Percentiles rank a stretch among this genome's conserved stretches.
Evolutionary conservation across 1,139 yeast genomes (phyloP).

Genomic region (Suzukiozyma palmioleophila): DNA sequence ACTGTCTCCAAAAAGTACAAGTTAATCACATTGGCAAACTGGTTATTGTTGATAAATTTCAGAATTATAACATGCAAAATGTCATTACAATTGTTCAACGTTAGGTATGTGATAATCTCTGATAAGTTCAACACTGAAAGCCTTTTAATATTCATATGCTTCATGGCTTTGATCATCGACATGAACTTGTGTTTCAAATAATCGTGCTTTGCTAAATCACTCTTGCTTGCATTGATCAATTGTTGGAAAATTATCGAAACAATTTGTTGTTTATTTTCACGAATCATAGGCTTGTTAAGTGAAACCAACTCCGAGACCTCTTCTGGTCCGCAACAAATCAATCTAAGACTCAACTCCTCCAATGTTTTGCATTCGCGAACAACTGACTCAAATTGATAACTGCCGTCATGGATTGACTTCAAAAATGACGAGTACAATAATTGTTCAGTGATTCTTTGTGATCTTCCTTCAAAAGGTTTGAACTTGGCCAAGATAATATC

Average conservation of each 20-base stretch:
- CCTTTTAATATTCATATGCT: conserved; percentile 14
- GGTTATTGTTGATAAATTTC: conserved; percentile 19
- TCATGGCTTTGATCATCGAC: conserved; percentile 16
- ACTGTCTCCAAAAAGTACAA: conserved; percentile 25
- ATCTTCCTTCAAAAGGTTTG: conserved; percentile 9
- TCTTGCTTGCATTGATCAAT: conserved; percentile 12
- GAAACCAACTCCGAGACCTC: conserved; percentile 15
- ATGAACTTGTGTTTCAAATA: conserved; percentile 9
- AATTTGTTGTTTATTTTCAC: conserved; percentile 10
- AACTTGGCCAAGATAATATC: conserved; percentile 16
- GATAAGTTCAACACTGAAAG: conserved; percentile 22
- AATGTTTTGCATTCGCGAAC: conserved; percentile 1
- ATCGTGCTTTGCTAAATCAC: conserved; percentile 1
- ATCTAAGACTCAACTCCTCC: conserved; percentile 7
- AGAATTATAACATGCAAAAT: conserved; percentile 25
- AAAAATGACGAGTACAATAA: conserved; percentile 20
- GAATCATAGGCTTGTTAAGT: conserved; percentile 9
- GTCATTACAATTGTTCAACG: conserved; percentile 19
- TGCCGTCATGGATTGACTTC: conserved; percentile 11
- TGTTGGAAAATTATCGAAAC: conserved; percentile 14
- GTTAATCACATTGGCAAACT: conserved; percentile 18
- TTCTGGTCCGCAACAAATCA: conserved; percentile 9
- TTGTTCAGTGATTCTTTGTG: conserved; percentile 14
- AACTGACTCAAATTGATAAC: background rate
- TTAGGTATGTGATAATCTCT: conserved; percentile 24